Conservation (phyloP, 2,329 filamentous ascomycete species). For the Colletotrichum tanaceti region DNA sequence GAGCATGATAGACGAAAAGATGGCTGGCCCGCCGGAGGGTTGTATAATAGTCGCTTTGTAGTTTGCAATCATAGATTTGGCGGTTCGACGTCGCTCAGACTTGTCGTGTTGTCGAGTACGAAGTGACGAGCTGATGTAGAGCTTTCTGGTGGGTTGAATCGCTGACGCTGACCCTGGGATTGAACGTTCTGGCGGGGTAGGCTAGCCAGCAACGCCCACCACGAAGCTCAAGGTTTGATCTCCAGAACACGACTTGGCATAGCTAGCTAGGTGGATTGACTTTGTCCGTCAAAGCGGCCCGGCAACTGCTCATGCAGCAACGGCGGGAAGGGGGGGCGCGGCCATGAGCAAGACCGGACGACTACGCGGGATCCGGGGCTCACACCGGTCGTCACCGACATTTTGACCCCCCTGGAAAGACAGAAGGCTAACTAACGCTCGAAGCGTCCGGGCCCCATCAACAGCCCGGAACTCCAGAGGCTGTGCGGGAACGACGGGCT, state of each 20-base stretch:
- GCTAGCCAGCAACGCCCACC: too few species aligned
- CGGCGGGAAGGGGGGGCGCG: background rate
- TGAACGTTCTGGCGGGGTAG: too few species aligned
- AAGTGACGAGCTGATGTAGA: too few species aligned
- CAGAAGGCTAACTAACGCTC: background rate
- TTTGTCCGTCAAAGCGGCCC: conserved; percentile 25
- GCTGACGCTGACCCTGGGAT: too few species aligned
- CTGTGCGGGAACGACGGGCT: conserved; percentile 1
- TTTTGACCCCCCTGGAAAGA: conserved; percentile 35
- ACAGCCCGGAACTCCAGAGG: too few species aligned
- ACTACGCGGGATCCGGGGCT: background rate
- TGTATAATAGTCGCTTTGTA: conserved; percentile 50
- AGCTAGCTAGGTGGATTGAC: conserved; percentile 8
- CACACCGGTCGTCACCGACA: conserved; percentile 31
- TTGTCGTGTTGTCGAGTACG: too few species aligned
- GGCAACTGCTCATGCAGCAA: conserved; percentile 17
- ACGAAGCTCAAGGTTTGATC: too few species aligned
- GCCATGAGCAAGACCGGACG: conserved; percentile 15
- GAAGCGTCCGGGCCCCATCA: conserved; percentile 7
- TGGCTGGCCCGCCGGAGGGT: conserved; percentile 42
- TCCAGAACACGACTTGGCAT: too few species aligned
- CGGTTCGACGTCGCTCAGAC: conserved; percentile 51
- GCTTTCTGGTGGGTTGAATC: too few species aligned
- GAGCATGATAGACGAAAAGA: conserved; percentile 42
- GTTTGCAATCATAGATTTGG: conserved; percentile 49